phyloP scores from a whole-genome alignment of 768 basidiomycete genomes.

The Hericium erinaceus region DNA sequence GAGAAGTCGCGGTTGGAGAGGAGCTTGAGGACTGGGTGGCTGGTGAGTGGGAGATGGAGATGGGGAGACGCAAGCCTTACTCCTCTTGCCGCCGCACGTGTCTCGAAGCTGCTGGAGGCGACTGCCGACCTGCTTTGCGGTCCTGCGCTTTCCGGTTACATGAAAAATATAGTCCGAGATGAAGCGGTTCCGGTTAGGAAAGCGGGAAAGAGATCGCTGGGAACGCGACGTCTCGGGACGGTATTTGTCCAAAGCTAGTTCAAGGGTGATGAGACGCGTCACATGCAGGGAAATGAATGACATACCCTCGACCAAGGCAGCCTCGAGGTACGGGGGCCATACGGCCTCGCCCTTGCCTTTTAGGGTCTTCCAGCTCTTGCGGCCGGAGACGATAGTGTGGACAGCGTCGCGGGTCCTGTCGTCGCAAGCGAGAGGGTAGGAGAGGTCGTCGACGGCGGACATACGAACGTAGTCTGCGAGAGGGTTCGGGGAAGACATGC shows the following conservation, averaged over 20 bases:
- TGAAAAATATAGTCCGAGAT: conserved; percentile 69
- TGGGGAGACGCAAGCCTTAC: conserved; percentile 34
- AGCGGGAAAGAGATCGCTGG: conserved; percentile 63
- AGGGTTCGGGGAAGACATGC: conserved; percentile 12
- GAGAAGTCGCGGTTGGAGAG: conserved; percentile 13
- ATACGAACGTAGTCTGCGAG: conserved; percentile 15
- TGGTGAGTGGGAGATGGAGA: conserved; percentile 10
- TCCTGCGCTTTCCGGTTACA: conserved; percentile 59
- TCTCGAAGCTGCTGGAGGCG: conserved; percentile 73
- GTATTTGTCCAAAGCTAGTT: conserved; percentile 54
- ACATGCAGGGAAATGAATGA: background rate
- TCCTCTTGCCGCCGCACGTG: conserved; percentile 59
- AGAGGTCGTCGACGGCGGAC: conserved; percentile 14
- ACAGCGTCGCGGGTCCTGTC: conserved; percentile 40
- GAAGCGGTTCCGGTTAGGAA: conserved; percentile 73
- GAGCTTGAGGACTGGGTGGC: conserved; percentile 15
- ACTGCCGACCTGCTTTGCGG: conserved; percentile 74
- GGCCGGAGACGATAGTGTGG: conserved; percentile 53
- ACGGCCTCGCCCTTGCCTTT: conserved; percentile 62
- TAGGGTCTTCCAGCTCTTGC: conserved; percentile 71
- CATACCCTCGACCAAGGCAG: conserved; percentile 65
- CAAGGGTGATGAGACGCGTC: conserved; percentile 1
- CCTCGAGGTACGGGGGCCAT: conserved; percentile 75
- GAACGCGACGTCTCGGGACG: conserved; percentile 66
- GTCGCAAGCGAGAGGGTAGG: conserved; percentile 12